Evolutionary conservation across 192 early-diverging fungal species (phyloP), one percentile per base, ranked within the genome.

Genomic region (Funneliformis geosporum): DNA sequence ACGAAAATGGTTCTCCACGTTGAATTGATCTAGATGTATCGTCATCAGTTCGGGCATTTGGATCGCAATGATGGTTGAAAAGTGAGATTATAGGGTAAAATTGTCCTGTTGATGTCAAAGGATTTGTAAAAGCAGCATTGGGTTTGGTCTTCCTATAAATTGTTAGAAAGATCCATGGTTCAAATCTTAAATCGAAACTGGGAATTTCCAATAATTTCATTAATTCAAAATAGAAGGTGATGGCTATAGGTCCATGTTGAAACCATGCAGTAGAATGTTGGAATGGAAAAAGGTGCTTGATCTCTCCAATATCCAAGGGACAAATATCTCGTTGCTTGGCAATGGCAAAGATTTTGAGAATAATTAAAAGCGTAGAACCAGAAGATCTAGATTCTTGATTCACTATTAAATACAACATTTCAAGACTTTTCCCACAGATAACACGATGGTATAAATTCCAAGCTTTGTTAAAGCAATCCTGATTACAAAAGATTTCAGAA

Each of bases 311-410:
- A n/a, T 62, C 61, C 21, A 62, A 62, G 11, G 61, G 61, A 62
- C 61, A 62, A 62, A 23, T 62, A 62, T 62, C 8, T 23, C 61
- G 61, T 62, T 62, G 61, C 23, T 62, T 62, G 61, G 61, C 61
- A 62, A 62, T 62, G 21, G 61, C 61, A 62, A 62, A 62, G 21
- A 62, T 23, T 62, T 62, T 62, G 21, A 62, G 8, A 62, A 28
- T 8, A 62, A 28, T 0, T 62, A 62, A 7, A 62, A 62, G 61
- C 21, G 21, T 23, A 62, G 4, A 8, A 8, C 61, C 21, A 10
- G 61, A 62, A 1, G 6, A 28, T 62, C 8, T 27, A 62, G 25
- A 6, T 62, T 62, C 61, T 10, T n/a, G 9, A 12, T 62, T 62
- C 21, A 62, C 61, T 62, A 62, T 23, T 62, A 0, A 18, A 28